Conservation (phyloP, 306 rosid species). For the Trichosanthes cucumerina region DNA sequence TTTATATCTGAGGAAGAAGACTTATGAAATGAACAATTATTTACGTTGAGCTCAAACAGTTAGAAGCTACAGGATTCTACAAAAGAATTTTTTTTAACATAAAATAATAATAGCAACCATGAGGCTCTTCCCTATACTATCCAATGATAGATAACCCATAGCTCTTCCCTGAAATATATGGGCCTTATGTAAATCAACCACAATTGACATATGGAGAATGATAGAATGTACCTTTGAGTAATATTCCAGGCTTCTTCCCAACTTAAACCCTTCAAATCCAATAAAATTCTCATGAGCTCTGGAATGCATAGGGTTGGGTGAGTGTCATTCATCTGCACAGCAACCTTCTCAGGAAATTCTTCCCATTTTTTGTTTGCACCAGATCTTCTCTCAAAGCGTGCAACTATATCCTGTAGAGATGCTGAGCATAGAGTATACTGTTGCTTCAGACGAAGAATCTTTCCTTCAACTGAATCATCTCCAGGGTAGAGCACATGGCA, state of each 20-base stretch:
- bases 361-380: constrained; percentile 64
- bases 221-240: constrained; percentile 53
- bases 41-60: neutral
- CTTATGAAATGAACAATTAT: neutral
- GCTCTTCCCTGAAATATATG: neutral
- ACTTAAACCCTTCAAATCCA: constrained; percentile 73
- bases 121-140: neutral
- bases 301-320: constrained; percentile 99
- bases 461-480: constrained; percentile 86
- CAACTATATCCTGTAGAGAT: constrained; percentile 92
- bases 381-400: constrained; percentile 82
- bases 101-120: neutral
- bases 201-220: neutral
- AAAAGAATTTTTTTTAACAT: neutral
- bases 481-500: constrained; percentile 93
- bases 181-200: constrained; percentile 7
- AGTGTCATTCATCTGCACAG: constrained; percentile 99
- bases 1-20: neutral
- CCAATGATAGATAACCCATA: neutral
- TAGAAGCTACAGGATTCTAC: neutral
- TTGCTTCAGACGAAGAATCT: constrained; percentile 88
- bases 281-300: constrained; percentile 76
- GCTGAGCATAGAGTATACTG: constrained; percentile 96
- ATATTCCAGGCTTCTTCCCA: constrained; percentile 97
- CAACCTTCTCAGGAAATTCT: constrained; percentile 83